Percentiles rank a stretch among this genome's conserved stretches.
Conservation (phyloP, 768 basidiomycete species). For the Rhodosporidiobolus sp. region DNA sequence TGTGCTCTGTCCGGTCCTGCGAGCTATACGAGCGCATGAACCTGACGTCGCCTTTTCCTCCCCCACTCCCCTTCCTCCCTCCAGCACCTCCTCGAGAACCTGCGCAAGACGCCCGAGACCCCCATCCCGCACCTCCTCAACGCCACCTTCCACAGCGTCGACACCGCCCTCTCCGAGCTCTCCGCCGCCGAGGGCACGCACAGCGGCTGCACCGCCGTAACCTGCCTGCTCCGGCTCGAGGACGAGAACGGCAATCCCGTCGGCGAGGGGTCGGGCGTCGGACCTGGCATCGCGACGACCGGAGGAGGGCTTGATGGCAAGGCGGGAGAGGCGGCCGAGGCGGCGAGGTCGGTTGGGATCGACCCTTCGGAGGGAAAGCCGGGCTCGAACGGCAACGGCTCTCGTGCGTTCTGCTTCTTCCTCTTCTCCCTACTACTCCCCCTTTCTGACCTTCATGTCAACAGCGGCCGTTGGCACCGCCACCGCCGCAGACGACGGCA, state of each 20-base stretch:
- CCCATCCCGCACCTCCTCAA: constrained; percentile 85
- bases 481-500: background rate
- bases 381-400: background rate
- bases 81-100: constrained; percentile 64
- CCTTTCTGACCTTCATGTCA: too few species aligned
- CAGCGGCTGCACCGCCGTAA: constrained; percentile 94
- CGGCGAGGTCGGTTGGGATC: constrained; percentile 13
- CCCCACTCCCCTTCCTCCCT: background rate
- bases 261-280: constrained; percentile 29
- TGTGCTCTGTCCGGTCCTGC: constrained; percentile 53
- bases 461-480: background rate
- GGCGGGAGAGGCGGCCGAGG: constrained; percentile 17
- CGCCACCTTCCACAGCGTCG: constrained; percentile 90
- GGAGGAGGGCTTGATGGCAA: constrained; percentile 11
- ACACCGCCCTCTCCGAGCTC: constrained; percentile 73
- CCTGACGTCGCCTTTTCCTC: too few species aligned
- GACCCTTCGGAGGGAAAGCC: constrained; percentile 23
- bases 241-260: constrained; percentile 60
- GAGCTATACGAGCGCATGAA: background rate
- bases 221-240: constrained; percentile 89
- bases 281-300: background rate
- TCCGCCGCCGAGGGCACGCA: constrained; percentile 79
- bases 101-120: constrained; percentile 57
- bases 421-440: too few species aligned
- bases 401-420: background rate